Evolutionary conservation across 225 moss, liverwort and hornwort genomes (phyloP), one percentile per base, ranked within the genome.

Genomic region (Sphagnum contortum): DNA sequence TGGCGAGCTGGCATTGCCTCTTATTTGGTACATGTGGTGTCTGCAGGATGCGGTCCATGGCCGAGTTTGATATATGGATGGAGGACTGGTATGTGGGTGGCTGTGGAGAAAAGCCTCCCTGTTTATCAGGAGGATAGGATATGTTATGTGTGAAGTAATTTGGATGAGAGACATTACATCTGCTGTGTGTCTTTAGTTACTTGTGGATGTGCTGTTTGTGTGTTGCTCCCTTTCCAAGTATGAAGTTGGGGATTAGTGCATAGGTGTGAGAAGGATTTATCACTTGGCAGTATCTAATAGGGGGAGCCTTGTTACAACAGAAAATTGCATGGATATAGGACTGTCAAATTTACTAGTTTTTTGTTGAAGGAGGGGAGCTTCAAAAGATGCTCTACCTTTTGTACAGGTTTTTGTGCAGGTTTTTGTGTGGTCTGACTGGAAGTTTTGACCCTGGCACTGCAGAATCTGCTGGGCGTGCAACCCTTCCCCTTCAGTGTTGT

Each of bases 11-110:
- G 87, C 92, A 87, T 96, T 88, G 90, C 96, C 92, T 98, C 96
- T 98, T 98, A 98, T 98, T 88, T 98, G 92, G 87, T 98, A 92
- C 80, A 98, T 82, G 85, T 98, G 96, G 96, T 93, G 90, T 93
- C 85, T 98, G 96, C 96, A 98, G 96, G 96, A 87, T 88, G 92
- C 90, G 87, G 93, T 83, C 85, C 92, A 84, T 92, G 88, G 71
- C 72, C 87, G 75, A 80, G 77, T 89, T 71, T 98, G 90, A 91
- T 81, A 88, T 81, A 75, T 78, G 80, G 88, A 98, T 83, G 90
- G 84, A 90, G 85, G 84, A 88, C 76, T 88, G 96, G 92, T 90
- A 96, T 96, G 96, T 92, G 87, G 92, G 96, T 96, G 96, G 88
- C 85, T 75, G 72, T 77, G 92, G 85, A 85, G 90, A 85, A 88